A percentile compares a stretch with the other conserved stretches of the same genome.
phyloP scores from a whole-genome alignment of 2,329 filamentous ascomycete species.

The Sporothrix schenckii region DNA sequence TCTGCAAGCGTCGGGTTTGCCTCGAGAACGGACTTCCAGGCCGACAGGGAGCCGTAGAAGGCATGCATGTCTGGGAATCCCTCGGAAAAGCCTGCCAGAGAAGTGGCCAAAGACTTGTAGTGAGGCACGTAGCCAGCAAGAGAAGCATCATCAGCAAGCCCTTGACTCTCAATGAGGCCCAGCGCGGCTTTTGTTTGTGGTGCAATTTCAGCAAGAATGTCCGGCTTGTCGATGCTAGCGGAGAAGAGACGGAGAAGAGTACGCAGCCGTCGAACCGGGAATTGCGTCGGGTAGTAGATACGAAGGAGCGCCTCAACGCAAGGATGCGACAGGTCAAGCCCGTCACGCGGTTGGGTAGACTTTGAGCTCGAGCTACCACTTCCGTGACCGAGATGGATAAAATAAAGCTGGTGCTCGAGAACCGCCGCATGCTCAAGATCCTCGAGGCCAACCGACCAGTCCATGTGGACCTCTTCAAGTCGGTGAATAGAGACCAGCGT shows the following conservation, averaged over 20 bases:
- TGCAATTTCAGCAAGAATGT: constrained; percentile 47
- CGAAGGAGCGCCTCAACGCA: constrained; percentile 53
- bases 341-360: constrained; percentile 35
- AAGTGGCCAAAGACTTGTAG: constrained; percentile 51
- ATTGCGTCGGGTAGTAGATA: constrained; percentile 54
- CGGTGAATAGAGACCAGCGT: constrained; percentile 63
- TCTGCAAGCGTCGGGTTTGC: constrained; percentile 47
- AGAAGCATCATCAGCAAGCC: constrained; percentile 51
- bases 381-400: constrained; percentile 46
- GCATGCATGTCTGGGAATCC: constrained; percentile 44
- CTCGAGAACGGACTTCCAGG: constrained; percentile 52
- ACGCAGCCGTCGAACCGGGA: constrained; percentile 58
- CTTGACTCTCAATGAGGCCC: constrained; percentile 44
- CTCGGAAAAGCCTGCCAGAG: constrained; percentile 50
- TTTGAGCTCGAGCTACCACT: constrained; percentile 37
- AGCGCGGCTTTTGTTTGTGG: constrained; percentile 47
- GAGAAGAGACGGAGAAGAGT: constrained; percentile 55
- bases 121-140: constrained; percentile 54
- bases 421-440: constrained; percentile 59
- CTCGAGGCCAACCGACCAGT: constrained; percentile 58
- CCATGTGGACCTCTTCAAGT: constrained; percentile 58
- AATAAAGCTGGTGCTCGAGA: constrained; percentile 62
- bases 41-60: constrained; percentile 45
- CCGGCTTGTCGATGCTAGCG: constrained; percentile 52
- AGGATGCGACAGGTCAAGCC: constrained; percentile 50